Evolutionary conservation across 805 yeast genomes (phyloP).

Genomic region (Kodamaea kaohsiungensis): DNA sequence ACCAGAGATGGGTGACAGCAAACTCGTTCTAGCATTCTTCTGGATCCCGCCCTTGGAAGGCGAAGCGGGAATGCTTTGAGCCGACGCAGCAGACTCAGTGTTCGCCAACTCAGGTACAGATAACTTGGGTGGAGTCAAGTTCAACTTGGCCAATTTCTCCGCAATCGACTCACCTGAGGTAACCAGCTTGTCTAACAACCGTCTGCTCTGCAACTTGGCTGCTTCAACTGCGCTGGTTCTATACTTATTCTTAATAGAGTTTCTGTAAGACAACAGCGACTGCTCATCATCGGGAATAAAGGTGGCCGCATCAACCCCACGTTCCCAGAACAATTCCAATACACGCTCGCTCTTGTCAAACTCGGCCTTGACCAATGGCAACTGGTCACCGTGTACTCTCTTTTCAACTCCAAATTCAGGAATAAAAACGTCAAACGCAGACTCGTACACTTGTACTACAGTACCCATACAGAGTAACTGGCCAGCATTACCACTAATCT

Average conservation of each 20-base stretch:
- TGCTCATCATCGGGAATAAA: slow-evolving; percentile 89
- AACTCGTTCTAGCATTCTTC: slow-evolving; percentile 22
- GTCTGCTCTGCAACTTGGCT: slow-evolving; percentile 55
- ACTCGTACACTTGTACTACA: slow-evolving; percentile 90
- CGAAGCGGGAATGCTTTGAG: slow-evolving; percentile 12
- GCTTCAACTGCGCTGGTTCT: slow-evolving; percentile 72
- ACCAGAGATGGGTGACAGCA: slow-evolving; percentile 16
- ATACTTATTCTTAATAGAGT: slow-evolving; percentile 75
- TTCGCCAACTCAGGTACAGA: slow-evolving; percentile 20
- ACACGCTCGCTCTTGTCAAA: slow-evolving; percentile 68
- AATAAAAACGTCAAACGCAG: slow-evolving; percentile 88
- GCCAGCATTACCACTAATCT: slow-evolving; percentile 69
- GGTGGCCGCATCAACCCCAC: slow-evolving; percentile 88
- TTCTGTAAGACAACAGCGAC: slow-evolving; percentile 72
- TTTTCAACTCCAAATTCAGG: slow-evolving; percentile 96
- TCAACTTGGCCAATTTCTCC: slow-evolving; percentile 50
- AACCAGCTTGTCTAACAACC: slow-evolving; percentile 27
- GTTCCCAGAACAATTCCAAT: slow-evolving; percentile 89
- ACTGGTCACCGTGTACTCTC: slow-evolving; percentile 95
- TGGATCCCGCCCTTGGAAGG: slow-evolving; percentile 22
- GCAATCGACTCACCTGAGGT: slow-evolving; percentile 44
- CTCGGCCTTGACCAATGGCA: slow-evolving; percentile 90
- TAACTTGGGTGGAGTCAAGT: slow-evolving; percentile 50
- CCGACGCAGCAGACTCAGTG: neutral
- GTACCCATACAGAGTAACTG: slow-evolving; percentile 84